Evolutionary conservation across 352 stramenopile genomes (phyloP).

Genomic region (Bremia lactucae): DNA sequence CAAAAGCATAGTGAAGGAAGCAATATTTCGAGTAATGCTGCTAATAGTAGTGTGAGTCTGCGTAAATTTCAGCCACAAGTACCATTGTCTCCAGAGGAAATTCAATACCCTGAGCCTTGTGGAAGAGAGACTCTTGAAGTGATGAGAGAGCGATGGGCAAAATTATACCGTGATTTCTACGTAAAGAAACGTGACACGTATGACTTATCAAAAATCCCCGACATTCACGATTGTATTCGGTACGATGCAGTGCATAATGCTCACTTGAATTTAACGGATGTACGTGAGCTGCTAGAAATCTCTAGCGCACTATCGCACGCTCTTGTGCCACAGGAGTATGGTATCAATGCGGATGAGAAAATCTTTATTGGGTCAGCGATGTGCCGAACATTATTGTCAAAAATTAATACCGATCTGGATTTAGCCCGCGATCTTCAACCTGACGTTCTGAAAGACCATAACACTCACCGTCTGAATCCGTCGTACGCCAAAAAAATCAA

Average conservation of each 20-base stretch:
- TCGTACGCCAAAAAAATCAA: slow-evolving; percentile 82
- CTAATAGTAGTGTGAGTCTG: slow-evolving; percentile 23
- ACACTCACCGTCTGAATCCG: slow-evolving; percentile 75
- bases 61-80: slow-evolving; percentile 17
- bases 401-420: slow-evolving; percentile 83
- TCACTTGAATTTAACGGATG: slow-evolving; percentile 88
- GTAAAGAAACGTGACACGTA: slow-evolving; percentile 88
- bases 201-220: slow-evolving; percentile 94
- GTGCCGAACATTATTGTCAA: slow-evolving; percentile 81
- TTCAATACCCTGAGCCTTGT: slow-evolving; percentile 70
- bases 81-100: slow-evolving; percentile 37
- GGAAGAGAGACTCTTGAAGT: slow-evolving; percentile 78
- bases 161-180: slow-evolving; percentile 95
- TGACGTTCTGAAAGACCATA: slow-evolving; percentile 39
- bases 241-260: slow-evolving; percentile 98
- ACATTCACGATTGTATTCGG: slow-evolving; percentile 97
- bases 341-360: slow-evolving; percentile 84
- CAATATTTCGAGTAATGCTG: slow-evolving; percentile 26
- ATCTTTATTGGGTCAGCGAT: slow-evolving; percentile 80
- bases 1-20: slow-evolving; percentile 26
- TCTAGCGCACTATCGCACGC: slow-evolving; percentile 88
- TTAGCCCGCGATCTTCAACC: slow-evolving; percentile 46
- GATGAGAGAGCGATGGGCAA: slow-evolving; percentile 87
- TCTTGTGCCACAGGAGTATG: slow-evolving; percentile 82
- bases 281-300: slow-evolving; percentile 90